These are phyloP conservation scores for Radiomyces spectabilis DNA, from an alignment of 192 early-diverging fungal species.

Conservation along the genomic window DNA sequence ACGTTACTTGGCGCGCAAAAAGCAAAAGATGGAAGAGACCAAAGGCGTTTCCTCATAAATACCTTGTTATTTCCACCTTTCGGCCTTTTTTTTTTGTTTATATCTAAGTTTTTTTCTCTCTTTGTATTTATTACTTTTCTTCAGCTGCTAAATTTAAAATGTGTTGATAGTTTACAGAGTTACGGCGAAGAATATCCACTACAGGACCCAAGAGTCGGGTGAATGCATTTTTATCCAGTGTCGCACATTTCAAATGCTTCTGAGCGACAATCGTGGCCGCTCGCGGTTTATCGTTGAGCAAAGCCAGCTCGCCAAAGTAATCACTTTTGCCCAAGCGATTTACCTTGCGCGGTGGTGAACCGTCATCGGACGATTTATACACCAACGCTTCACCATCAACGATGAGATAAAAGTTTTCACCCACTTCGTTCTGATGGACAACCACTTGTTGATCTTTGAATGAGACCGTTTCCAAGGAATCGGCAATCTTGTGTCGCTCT, in stretches of 20 bases:
- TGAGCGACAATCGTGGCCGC: constrained; percentile 85
- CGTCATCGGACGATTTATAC: constrained; percentile 27
- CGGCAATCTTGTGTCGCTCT: constrained; percentile 63
- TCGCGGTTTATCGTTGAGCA: constrained; percentile 85
- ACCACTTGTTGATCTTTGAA: constrained; percentile 54
- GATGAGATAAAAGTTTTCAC: constrained; percentile 65
- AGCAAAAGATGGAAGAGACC: no score
- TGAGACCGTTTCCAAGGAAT: constrained; percentile 53
- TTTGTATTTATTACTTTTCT: no score
- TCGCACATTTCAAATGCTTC: constrained; percentile 89
- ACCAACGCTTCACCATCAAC: constrained; percentile 51
- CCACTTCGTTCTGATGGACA: constrained; percentile 57
- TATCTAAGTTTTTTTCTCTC: no score
- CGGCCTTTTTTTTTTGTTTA: no score
- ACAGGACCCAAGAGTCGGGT: constrained; percentile 92
- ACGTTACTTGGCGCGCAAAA: constrained; percentile 47
- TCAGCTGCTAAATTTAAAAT: no score
- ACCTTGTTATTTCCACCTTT: no score
- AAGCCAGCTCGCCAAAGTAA: constrained; percentile 87
- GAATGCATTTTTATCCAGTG: constrained; percentile 93
- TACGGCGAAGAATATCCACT: constrained; percentile 92
- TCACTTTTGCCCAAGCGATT: constrained; percentile 40
- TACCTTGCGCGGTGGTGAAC: constrained; percentile 39
- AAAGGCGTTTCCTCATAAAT: no score
- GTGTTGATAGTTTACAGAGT: constrained; percentile 87